phyloP scores from a whole-genome alignment of 768 basidiomycete species.

The Suillus decipiens region DNA sequence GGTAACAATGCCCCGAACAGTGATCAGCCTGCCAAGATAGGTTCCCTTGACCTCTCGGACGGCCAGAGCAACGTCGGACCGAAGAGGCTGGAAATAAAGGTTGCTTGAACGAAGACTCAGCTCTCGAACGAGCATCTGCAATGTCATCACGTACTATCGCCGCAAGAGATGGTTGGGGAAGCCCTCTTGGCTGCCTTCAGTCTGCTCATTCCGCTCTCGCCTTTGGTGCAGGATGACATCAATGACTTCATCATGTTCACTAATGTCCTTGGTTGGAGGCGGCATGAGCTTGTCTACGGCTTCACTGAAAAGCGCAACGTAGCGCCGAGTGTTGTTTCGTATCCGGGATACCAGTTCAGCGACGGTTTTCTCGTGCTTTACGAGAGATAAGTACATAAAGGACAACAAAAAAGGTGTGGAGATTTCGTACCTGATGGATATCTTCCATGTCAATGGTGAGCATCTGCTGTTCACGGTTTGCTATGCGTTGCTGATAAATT shows the following conservation, averaged over 20 bases:
- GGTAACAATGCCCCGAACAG: constrained; percentile 96
- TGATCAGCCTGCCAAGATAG: constrained; percentile 91
- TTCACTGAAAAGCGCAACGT: constrained; percentile 84
- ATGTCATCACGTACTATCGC: constrained; percentile 76
- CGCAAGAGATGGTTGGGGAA: constrained; percentile 92
- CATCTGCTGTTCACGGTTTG: constrained; percentile 92
- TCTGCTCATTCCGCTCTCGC: constrained; percentile 81
- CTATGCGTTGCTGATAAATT: constrained; percentile 74
- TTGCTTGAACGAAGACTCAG: constrained; percentile 56
- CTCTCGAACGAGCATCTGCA: neutral
- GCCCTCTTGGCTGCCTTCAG: constrained; percentile 68
- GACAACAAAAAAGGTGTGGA: constrained; percentile 4
- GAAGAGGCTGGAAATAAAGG: constrained; percentile 89
- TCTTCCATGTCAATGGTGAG: constrained; percentile 89
- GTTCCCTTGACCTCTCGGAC: constrained; percentile 88
- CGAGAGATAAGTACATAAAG: constrained; percentile 12
- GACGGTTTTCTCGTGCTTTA: constrained; percentile 67
- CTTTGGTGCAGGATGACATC: constrained; percentile 96
- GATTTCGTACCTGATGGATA: constrained; percentile 60
- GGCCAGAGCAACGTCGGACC: constrained; percentile 75
- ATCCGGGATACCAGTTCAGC: constrained; percentile 81
- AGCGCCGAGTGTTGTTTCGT: constrained; percentile 84
- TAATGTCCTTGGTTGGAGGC: constrained; percentile 84
- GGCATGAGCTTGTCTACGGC: constrained; percentile 92
- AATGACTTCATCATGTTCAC: constrained; percentile 90